These are phyloP conservation scores for Endothia cerciana DNA, from an alignment of 2,329 filamentous ascomycete genomes.

Conservation along the genomic window DNA sequence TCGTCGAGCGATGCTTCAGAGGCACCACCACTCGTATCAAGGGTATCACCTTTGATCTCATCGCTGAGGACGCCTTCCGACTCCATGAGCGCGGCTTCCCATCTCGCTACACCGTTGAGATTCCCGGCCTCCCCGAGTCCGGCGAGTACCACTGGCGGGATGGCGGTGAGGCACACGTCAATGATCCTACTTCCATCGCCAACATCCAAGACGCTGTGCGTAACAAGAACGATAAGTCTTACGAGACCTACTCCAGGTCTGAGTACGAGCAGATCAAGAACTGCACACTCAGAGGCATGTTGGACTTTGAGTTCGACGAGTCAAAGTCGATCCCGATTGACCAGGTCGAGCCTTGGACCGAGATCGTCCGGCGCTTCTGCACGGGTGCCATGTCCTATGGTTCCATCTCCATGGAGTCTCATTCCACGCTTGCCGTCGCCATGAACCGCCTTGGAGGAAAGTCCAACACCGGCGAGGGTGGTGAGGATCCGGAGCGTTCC, in stretches of 20 bases:
- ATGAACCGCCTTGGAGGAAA: slow-evolving; percentile 98
- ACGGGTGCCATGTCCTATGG: slow-evolving; percentile 99
- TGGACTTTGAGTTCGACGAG: slow-evolving; percentile 96
- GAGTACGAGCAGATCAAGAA: slow-evolving; percentile 97
- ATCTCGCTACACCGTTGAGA: slow-evolving; percentile 72
- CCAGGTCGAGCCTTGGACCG: slow-evolving; percentile 97
- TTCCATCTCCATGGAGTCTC: slow-evolving; percentile 97
- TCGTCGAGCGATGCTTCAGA: slow-evolving; percentile 93
- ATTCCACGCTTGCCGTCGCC: slow-evolving; percentile 91
- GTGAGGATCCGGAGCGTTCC: slow-evolving; percentile 91
- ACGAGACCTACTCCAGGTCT: slow-evolving; percentile 90
- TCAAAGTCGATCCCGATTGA: slow-evolving; percentile 85
- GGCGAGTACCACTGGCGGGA: slow-evolving; percentile 99
- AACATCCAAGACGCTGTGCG: slow-evolving; percentile 97
- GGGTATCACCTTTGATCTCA: slow-evolving; percentile 90
- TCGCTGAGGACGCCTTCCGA: slow-evolving; percentile 91
- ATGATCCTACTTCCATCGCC: slow-evolving; percentile 91
- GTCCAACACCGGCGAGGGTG: slow-evolving; percentile 97
- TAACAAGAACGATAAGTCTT: slow-evolving; percentile 97
- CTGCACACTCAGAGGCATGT: slow-evolving; percentile 89
- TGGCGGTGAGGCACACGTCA: slow-evolving; percentile 92
- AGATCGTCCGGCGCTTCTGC: slow-evolving; percentile 94
- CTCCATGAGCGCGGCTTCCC: slow-evolving; percentile 95
- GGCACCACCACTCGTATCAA: slow-evolving; percentile 94
- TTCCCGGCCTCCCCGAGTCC: slow-evolving; percentile 85